Evolutionary conservation across 1,139 yeast genomes (phyloP).

Genomic region (Spathaspora sp.): DNA sequence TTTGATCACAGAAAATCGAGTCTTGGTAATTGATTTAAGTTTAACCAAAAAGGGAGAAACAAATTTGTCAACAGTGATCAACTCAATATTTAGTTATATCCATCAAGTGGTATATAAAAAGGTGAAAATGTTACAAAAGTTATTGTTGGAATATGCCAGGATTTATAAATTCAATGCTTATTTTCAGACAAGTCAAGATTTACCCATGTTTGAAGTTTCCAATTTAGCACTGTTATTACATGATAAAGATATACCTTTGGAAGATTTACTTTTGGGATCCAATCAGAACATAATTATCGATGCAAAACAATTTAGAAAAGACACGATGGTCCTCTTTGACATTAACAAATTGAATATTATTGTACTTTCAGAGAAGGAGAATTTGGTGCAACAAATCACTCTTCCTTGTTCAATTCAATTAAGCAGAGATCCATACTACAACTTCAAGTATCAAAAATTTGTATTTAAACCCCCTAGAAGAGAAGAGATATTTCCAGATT

Average conservation of each 20-base stretch:
- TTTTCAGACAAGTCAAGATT: conserved; percentile 27
- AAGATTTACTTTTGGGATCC: conserved; percentile 23
- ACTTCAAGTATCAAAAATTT: conserved; percentile 18
- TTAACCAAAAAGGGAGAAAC: conserved; percentile 42
- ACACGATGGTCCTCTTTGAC: conserved; percentile 9
- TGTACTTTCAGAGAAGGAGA: conserved; percentile 7
- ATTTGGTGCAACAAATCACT: conserved; percentile 3
- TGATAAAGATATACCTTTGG: conserved; percentile 4
- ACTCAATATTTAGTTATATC: conserved; percentile 25
- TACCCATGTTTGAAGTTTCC: conserved; percentile 47
- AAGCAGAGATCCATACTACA: conserved; percentile 18
- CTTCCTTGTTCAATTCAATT: neutral
- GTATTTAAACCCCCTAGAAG: conserved; percentile 10
- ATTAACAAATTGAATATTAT: conserved; percentile 9
- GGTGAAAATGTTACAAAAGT: conserved; percentile 13
- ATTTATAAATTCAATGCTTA: conserved; percentile 46
- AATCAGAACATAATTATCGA: conserved; percentile 24
- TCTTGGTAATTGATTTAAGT: conserved; percentile 45
- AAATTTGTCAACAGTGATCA: conserved; percentile 21
- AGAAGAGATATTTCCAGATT: conserved; percentile 4
- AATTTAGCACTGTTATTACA: conserved; percentile 37
- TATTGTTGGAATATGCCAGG: conserved; percentile 43
- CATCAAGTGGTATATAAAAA: conserved; percentile 11
- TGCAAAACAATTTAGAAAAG: conserved; percentile 9
- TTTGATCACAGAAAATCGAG: conserved; percentile 29